These are phyloP conservation scores for Rhododendron simsii DNA, from an alignment of 148 eudicot genomes.

Conservation along the genomic window DNA sequence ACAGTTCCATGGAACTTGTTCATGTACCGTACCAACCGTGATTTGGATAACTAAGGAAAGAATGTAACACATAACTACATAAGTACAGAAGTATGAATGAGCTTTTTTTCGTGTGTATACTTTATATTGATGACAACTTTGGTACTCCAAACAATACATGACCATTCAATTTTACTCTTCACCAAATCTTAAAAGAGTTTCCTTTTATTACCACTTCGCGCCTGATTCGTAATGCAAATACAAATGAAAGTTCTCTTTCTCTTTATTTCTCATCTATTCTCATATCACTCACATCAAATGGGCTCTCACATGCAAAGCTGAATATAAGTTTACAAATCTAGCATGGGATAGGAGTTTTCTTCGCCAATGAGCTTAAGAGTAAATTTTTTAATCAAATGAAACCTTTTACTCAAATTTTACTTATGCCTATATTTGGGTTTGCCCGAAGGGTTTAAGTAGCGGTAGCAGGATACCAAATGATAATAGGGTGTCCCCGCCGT, in stretches of 20 bases:
- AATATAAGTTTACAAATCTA: neutral
- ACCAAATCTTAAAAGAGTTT: neutral
- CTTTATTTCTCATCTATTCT: neutral
- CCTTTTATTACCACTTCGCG: neutral
- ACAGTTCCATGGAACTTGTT: no score
- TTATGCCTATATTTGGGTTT: neutral
- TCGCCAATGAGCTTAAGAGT: neutral
- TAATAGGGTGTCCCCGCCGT: no score
- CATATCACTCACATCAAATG: neutral
- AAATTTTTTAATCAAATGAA: neutral
- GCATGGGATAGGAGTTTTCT: neutral
- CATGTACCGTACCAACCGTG: no score
- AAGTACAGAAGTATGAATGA: neutral
- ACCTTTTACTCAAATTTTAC: neutral
- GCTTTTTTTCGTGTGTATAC: neutral
- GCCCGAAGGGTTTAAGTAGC: no score
- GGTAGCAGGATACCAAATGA: neutral
- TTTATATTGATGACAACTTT: neutral
- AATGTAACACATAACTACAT: no score
- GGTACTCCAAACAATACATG: neutral
- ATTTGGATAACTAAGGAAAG: neutral
- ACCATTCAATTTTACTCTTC: neutral
- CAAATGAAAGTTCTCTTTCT: neutral
- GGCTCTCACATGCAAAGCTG: neutral
- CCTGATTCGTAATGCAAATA: neutral